Conservation (phyloP, 768 basidiomycete species). For the Vararia minispora region DNA sequence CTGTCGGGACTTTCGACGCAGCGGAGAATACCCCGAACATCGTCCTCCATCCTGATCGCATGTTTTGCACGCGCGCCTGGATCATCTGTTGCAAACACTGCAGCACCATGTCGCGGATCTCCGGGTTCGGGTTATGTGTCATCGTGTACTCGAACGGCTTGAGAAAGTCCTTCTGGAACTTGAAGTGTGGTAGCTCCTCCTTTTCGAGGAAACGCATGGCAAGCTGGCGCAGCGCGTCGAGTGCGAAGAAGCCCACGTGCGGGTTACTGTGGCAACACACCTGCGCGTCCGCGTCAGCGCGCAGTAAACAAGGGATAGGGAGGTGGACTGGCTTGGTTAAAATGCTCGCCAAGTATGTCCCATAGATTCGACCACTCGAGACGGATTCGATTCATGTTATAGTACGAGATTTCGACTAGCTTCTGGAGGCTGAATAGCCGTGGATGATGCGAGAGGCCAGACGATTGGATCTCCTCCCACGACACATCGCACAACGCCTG, state of each 20-base stretch:
- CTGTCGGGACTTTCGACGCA: constrained; percentile 85
- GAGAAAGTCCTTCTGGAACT: constrained; percentile 98
- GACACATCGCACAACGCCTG: constrained; percentile 93
- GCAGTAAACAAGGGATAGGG: not conserved
- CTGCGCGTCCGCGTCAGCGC: constrained; percentile 30
- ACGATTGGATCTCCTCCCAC: constrained; percentile 99
- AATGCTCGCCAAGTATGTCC: constrained; percentile 97
- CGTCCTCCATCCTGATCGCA: constrained; percentile 97
- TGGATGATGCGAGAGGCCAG: constrained; percentile 87
- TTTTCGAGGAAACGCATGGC: constrained; percentile 99
- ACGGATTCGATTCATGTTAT: constrained; percentile 98
- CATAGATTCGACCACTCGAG: constrained; percentile 97
- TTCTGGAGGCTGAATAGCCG: constrained; percentile 96
- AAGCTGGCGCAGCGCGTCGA: constrained; percentile 92
- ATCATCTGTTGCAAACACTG: constrained; percentile 99
- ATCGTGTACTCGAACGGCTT: constrained; percentile 98
- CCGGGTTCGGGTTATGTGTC: constrained; percentile 91
- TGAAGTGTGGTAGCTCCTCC: constrained; percentile 95
- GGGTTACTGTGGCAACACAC: constrained; percentile 98
- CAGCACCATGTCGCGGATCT: constrained; percentile 93
- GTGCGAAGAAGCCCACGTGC: constrained; percentile 91
- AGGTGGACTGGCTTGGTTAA: constrained; percentile 70
- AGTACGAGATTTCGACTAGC: constrained; percentile 97
- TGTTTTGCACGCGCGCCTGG: constrained; percentile 85
- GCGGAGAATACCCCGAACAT: constrained; percentile 99